phyloP scores from a whole-genome alignment of 2,329 filamentous ascomycete genomes.

The Blastomyces silverae region DNA sequence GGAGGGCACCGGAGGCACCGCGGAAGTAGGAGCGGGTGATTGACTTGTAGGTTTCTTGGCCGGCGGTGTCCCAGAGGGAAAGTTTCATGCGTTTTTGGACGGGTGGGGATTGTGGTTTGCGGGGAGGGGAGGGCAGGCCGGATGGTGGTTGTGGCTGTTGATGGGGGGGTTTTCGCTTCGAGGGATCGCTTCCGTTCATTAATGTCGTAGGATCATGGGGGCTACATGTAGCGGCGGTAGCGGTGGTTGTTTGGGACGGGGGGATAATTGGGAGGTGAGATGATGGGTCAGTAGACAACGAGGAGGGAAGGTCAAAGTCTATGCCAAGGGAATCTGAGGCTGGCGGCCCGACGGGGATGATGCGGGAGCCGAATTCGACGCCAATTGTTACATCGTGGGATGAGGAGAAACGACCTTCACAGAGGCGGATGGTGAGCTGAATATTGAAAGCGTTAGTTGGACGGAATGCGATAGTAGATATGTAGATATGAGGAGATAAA shows the following conservation, averaged over 20 bases:
- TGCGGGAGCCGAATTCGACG: conserved; percentile 89
- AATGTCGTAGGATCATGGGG: conserved; percentile 12
- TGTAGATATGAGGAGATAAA: conserved; percentile 1
- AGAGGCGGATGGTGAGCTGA: conserved; percentile 85
- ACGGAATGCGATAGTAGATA: background rate
- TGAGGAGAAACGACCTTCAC: conserved; percentile 88
- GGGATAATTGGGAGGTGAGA: conserved; percentile 13
- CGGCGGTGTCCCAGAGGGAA: conserved; percentile 90
- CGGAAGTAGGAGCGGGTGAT: conserved; percentile 93
- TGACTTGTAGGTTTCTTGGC: conserved; percentile 95
- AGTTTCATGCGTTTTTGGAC: conserved; percentile 78
- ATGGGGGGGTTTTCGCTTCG: conserved; percentile 11
- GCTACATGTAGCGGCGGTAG: conserved; percentile 14
- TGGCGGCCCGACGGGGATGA: conserved; percentile 82
- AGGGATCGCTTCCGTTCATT: conserved; percentile 12
- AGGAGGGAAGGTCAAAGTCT: conserved; percentile 36
- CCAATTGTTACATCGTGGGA: conserved; percentile 97
- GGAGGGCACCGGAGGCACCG: conserved; percentile 66
- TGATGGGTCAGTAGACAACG: conserved; percentile 5
- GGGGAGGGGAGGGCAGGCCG: conserved; percentile 34
- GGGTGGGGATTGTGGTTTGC: conserved; percentile 33
- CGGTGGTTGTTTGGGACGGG: conserved; percentile 14
- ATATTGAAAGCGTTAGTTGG: conserved; percentile 10
- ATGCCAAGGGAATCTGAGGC: conserved; percentile 55
- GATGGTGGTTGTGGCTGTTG: conserved; percentile 21